Conservation (phyloP, 2,329 filamentous ascomycete genomes). For the Graphium sp. region DNA sequence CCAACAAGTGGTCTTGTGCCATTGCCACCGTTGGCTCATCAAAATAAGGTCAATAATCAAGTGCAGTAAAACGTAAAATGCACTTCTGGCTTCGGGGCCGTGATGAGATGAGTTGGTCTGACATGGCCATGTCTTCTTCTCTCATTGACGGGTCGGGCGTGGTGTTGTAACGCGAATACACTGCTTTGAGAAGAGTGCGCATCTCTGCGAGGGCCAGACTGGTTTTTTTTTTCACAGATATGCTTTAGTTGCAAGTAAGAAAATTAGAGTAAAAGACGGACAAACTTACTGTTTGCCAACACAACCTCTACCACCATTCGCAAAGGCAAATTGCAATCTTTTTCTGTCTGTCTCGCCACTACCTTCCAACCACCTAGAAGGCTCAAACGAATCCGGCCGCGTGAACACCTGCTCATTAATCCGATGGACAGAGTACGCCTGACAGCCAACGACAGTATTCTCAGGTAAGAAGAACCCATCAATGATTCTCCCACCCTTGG, state of each 20-base stretch:
- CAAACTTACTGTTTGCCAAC: conserved; percentile 47
- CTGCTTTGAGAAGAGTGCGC: conserved; percentile 44
- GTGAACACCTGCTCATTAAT: conserved; percentile 54
- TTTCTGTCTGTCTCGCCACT: conserved; percentile 57
- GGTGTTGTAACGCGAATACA: conserved; percentile 43
- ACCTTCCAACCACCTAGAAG: conserved; percentile 66
- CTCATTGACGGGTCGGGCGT: conserved; percentile 35
- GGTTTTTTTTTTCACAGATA: background rate
- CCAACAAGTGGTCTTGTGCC: too few species aligned
- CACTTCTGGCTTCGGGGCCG: conserved; percentile 43
- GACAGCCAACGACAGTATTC: conserved; percentile 39
- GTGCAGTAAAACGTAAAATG: conserved; percentile 29
- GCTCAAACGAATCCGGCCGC: conserved; percentile 60
- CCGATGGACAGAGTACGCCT: conserved; percentile 43
- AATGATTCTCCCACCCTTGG: conserved; percentile 32
- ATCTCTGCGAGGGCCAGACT: conserved; percentile 47
- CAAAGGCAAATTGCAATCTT: conserved; percentile 47
- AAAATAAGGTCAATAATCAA: too few species aligned
- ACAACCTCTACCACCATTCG: conserved; percentile 47
- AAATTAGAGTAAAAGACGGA: background rate
- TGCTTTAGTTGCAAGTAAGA: background rate
- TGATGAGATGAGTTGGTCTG: conserved; percentile 51
- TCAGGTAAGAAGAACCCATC: conserved; percentile 36
- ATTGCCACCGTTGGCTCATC: too few species aligned
- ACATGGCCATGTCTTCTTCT: conserved; percentile 41